Conservation (phyloP, 805 yeast genomes). For the Wickerhamiella brachini region DNA sequence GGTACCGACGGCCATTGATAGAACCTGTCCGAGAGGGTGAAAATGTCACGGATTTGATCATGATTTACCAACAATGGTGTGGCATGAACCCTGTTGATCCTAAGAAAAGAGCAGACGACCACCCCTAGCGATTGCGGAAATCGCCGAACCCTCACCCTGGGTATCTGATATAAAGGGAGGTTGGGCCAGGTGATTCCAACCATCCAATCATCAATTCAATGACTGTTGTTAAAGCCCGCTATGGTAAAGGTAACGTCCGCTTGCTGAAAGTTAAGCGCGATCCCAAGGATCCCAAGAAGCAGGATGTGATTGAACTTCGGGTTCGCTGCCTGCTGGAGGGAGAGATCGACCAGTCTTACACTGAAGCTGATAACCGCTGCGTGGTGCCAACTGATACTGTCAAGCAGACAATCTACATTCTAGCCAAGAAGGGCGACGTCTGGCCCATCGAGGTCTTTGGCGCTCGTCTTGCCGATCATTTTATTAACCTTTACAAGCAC, state of each 20-base stretch:
- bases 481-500: constrained; percentile 61
- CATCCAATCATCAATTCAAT: neutral
- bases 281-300: constrained; percentile 54
- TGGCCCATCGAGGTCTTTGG: constrained; percentile 90
- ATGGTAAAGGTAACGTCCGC: constrained; percentile 90
- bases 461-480: constrained; percentile 70
- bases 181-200: neutral
- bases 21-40: too few species aligned
- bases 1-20: neutral
- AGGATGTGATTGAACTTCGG: constrained; percentile 76
- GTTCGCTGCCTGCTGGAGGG: constrained; percentile 67
- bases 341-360: constrained; percentile 65
- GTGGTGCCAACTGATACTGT: constrained; percentile 92
- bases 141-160: constrained; percentile 5
- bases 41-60: too few species aligned
- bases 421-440: constrained; percentile 70
- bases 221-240: constrained; percentile 24
- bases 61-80: too few species aligned
- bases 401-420: constrained; percentile 72
- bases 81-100: too few species aligned
- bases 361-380: constrained; percentile 76
- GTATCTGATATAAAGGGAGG: neutral
- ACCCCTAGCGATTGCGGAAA: neutral
- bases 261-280: constrained; percentile 79
- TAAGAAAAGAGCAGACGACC: too few species aligned